phyloP scores from a whole-genome alignment of 495 filamentous ascomycete species.

The Xylaria flabelliformis region DNA sequence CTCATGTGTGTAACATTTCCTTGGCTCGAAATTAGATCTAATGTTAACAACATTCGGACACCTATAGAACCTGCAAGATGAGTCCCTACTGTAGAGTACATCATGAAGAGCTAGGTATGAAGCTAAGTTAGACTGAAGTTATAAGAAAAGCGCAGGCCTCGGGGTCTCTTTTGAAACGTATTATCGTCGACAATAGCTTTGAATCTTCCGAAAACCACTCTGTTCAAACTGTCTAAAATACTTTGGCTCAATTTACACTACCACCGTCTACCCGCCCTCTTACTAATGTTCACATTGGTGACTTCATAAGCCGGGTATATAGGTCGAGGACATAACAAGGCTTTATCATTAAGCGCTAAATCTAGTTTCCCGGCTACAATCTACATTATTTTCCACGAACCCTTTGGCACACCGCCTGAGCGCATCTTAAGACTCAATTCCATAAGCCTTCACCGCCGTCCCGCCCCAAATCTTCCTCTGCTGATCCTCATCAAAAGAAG shows the following conservation, averaged over 20 bases:
- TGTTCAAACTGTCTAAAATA: not conserved
- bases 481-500: slow-evolving; percentile 61
- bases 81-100: not conserved
- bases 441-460: slow-evolving; percentile 71
- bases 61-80: not conserved
- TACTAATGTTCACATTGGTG: not conserved
- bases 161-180: not conserved
- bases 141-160: too few species aligned
- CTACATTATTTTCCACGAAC: not conserved
- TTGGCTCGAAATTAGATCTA: not conserved
- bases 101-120: too few species aligned
- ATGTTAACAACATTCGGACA: not conserved
- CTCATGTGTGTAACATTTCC: not conserved
- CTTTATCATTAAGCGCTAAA: not conserved
- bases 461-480: slow-evolving; percentile 70
- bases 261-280: not conserved
- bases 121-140: too few species aligned
- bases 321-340: not conserved
- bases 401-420: not conserved
- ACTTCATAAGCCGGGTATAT: not conserved
- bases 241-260: not conserved
- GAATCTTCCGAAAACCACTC: not conserved
- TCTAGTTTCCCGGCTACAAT: not conserved
- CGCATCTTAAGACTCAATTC: slow-evolving; percentile 45
- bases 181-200: not conserved